phyloP scores from a whole-genome alignment of 306 rosid species.

The Glycine latifolia region DNA sequence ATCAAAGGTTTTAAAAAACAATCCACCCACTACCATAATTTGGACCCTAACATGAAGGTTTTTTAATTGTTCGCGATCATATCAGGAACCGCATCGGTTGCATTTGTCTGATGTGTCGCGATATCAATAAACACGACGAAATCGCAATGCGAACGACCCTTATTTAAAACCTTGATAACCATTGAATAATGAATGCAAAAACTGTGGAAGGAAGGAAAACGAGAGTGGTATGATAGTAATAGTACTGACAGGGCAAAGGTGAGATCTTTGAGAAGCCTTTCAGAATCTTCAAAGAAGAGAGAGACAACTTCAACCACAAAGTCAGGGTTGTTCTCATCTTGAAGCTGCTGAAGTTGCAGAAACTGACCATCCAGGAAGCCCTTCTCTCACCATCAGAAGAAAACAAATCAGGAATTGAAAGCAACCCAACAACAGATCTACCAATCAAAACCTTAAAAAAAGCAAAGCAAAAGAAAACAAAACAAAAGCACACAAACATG shows the following conservation, averaged over 20 bases:
- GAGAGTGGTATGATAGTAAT: too few species aligned
- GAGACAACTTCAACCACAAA: constrained; percentile 93
- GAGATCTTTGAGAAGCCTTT: constrained; percentile 92
- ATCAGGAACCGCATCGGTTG: too few species aligned
- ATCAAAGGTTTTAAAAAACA: too few species aligned
- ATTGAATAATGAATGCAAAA: not conserved
- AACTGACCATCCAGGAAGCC: constrained; percentile 85
- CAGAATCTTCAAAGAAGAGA: constrained; percentile 96
- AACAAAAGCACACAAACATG: not conserved
- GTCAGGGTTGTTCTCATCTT: constrained; percentile 96
- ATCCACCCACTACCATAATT: too few species aligned
- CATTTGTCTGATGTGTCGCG: too few species aligned
- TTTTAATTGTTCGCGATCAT: too few species aligned
- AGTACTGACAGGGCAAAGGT: constrained; percentile 73
- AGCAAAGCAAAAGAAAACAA: too few species aligned
- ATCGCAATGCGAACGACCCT: too few species aligned
- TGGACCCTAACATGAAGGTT: too few species aligned
- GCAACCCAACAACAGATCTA: constrained; percentile 30
- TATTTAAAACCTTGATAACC: too few species aligned
- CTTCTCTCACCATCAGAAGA: constrained; percentile 51
- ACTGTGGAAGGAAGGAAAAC: not conserved
- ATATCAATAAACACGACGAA: too few species aligned
- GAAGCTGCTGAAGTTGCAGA: constrained; percentile 93
- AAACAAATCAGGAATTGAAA: constrained; percentile 15
- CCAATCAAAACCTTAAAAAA: too few species aligned